Evolutionary conservation across 1,284 basidiomycete species (phyloP).

Genomic region (Termitomyces sp.): DNA sequence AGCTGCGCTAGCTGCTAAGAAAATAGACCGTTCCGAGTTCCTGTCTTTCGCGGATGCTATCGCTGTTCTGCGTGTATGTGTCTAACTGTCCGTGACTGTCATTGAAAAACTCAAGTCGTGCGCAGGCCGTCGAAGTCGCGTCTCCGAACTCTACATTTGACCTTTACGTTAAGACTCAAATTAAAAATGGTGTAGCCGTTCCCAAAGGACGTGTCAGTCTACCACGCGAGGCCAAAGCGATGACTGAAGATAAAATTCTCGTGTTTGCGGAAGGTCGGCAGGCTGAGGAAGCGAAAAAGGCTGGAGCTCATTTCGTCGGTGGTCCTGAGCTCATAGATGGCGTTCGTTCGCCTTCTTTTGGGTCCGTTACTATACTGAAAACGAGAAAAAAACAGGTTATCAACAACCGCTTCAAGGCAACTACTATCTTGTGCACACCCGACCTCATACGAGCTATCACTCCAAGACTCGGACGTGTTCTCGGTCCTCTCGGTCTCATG

Average conservation of each 20-base stretch:
- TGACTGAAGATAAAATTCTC: conserved; percentile 69
- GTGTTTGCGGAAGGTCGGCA: conserved; percentile 83
- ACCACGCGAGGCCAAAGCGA: conserved; percentile 67
- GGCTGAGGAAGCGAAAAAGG: conserved; percentile 72
- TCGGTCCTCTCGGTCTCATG: conserved; percentile 95
- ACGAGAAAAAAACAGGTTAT: conserved; percentile 44
- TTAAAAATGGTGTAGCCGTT: conserved; percentile 68
- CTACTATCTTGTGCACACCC: conserved; percentile 81
- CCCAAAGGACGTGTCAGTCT: conserved; percentile 67
- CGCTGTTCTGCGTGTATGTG: conserved; percentile 60
- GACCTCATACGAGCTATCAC: conserved; percentile 77
- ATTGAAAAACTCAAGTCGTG: background rate
- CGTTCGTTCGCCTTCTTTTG: conserved; percentile 38
- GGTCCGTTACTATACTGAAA: conserved; percentile 4
- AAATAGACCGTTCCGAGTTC: conserved; percentile 17
- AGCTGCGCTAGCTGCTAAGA: conserved; percentile 13
- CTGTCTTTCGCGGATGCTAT: conserved; percentile 51
- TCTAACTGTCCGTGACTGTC: background rate
- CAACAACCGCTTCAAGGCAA: conserved; percentile 65
- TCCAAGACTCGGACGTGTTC: conserved; percentile 78
- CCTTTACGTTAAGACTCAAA: conserved; percentile 73
- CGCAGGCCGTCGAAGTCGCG: conserved; percentile 75
- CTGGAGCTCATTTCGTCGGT: conserved; percentile 85
- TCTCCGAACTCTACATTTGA: conserved; percentile 74
- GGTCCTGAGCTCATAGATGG: conserved; percentile 79